phyloP scores from a whole-genome alignment of 768 basidiomycete genomes.

The Suillus subalutaceus region DNA sequence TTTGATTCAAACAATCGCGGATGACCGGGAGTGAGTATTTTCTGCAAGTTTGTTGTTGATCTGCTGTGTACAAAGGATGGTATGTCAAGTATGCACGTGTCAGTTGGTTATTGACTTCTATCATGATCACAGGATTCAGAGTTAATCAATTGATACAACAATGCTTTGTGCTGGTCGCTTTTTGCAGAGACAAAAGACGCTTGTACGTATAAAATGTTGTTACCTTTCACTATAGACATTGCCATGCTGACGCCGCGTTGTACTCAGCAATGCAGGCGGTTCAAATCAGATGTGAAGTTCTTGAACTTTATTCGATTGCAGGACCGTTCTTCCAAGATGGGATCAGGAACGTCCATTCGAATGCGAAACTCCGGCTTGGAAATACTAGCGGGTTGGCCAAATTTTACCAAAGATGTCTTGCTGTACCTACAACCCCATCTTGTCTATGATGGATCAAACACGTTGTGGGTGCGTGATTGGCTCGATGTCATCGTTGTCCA shows the following conservation, averaged over 20 bases:
- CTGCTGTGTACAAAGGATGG: neutral
- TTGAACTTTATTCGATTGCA: conserved; percentile 2
- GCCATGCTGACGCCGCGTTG: conserved; percentile 9
- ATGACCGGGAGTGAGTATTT: conserved; percentile 1
- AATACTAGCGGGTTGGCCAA: conserved; percentile 5
- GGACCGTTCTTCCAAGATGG: conserved; percentile 4
- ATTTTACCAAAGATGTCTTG: conserved; percentile 35
- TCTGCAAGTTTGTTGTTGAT: neutral
- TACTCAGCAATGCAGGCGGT: neutral
- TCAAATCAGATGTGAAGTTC: neutral
- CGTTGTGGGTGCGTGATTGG: conserved; percentile 37
- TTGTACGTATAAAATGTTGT: conserved; percentile 9
- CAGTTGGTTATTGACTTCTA: conserved; percentile 4
- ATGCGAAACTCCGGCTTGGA: conserved; percentile 2
- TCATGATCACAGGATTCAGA: neutral
- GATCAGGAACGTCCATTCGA: conserved; percentile 7
- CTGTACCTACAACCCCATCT: conserved; percentile 13
- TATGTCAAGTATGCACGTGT: conserved; percentile 2
- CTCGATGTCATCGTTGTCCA: conserved; percentile 30
- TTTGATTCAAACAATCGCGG: conserved; percentile 5
- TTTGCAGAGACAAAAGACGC: conserved; percentile 4
- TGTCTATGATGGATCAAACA: conserved; percentile 24
- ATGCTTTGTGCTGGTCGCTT: neutral
- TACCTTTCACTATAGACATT: conserved; percentile 2
- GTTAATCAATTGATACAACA: neutral